Conservation (phyloP, 2,329 filamentous ascomycete species). For the Cryphonectria nitschkei region DNA sequence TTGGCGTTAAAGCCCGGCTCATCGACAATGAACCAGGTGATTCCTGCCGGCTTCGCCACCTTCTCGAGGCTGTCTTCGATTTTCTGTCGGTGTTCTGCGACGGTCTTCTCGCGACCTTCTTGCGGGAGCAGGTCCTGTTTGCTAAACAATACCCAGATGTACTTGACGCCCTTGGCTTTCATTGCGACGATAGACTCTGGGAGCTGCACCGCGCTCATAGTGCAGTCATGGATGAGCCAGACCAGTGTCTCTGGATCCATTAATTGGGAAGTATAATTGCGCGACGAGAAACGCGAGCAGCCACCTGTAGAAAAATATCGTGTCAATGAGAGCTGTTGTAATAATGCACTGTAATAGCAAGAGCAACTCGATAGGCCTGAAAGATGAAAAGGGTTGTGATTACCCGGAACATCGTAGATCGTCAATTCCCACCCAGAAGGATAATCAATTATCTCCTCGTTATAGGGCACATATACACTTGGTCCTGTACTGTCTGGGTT, state of each 20-base stretch:
- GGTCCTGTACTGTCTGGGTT: neutral
- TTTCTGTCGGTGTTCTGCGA: conserved; percentile 30
- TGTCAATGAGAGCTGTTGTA: neutral
- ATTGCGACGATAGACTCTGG: neutral
- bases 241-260: neutral
- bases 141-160: conserved; percentile 39
- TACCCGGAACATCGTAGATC: conserved; percentile 4
- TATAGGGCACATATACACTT: neutral
- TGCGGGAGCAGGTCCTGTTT: conserved; percentile 38
- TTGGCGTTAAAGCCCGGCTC: conserved; percentile 33
- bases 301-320: neutral
- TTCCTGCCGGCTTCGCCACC: conserved; percentile 20
- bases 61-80: conserved; percentile 7
- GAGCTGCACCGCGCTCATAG: neutral
- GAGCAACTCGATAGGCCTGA: neutral
- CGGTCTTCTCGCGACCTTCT: conserved; percentile 28
- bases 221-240: conserved; percentile 4
- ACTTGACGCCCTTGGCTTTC: conserved; percentile 5
- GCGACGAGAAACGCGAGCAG: neutral
- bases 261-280: neutral
- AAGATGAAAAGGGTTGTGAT: neutral
- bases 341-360: neutral
- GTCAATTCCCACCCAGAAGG: conserved; percentile 11
- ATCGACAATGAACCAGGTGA: conserved; percentile 32
- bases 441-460: neutral